Evolutionary conservation across 2,329 filamentous ascomycete genomes (phyloP), one percentile per base, ranked within the genome.

Genomic region (Pezicula carpinea): DNA sequence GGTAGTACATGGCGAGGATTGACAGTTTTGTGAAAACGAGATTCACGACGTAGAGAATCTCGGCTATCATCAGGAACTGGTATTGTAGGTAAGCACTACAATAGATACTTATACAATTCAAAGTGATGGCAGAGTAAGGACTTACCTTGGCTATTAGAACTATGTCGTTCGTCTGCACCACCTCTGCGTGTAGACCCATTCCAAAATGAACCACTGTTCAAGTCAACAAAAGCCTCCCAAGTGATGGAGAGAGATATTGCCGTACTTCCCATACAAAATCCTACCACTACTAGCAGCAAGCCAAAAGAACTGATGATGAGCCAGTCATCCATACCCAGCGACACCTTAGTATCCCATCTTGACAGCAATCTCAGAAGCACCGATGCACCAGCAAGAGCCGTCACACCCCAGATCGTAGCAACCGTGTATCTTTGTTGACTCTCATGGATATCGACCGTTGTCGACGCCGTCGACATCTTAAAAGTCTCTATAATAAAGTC

Each of bases 291-390:
- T 11, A 29, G 5, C 26, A 29, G 8, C 26, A 29, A 29, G 8
- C 8, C 26, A 29, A 29, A 29, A 29, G 26, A 29, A 29, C 26
- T 29, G 26, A 29, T 11, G 26, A 76, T 71, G 57, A 73, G 64
- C 56, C 66, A 75, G 55, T 76, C 73, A 59, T 76, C 73, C 73
- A 71, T 74, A 73, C 73, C 75, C 5, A 75, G 55, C 48, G 59
- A 56, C 46, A 73, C 71, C 3, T 59, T 66, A 39, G 70, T 71
- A 38, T 72, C 57, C 41, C 64, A 63, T 10, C 72, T 69, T 46
- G 69, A 69, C 22, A 67, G 45, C 5, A 75, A 42, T 2, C 73
- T 65, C 13, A 75, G 56, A n/a, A 33, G 58, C 11, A 74, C 69
- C 3, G 63, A 58, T 1, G 64, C 32, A 15, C 69, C 51, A 2